Evolutionary conservation across 2,329 filamentous ascomycete species (phyloP), one percentile per base, ranked within the genome.

Genomic region (Xylariales sp.): DNA sequence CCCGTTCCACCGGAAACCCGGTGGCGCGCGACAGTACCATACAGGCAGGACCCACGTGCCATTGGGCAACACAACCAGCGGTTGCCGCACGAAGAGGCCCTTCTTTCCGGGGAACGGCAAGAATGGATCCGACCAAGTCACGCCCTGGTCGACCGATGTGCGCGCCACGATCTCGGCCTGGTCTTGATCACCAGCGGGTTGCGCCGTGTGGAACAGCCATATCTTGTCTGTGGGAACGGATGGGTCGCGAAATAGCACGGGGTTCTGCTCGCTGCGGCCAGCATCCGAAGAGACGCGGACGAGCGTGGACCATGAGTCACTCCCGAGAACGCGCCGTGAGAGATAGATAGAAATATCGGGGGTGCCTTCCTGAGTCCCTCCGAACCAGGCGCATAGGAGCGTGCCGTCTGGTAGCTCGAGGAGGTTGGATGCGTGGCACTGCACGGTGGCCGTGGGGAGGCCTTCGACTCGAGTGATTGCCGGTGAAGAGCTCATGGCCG

Each of bases 391-490:
- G 40, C 66, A 69, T 0, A 70, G 48, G 1, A 69, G 46, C 4
- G 62, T 62, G n/a, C 56, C 56, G 44, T 66, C 56, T 2, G 57
- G 57, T 0, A 70, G 55, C 19, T 60, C 53, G 8, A 69, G 50
- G 8, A 70, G 55, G 39, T 69, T 69, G 10, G 66, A 69, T 8
- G 66, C 66, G 28, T 70, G 66, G 3, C 58, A 66, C 43, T 70
- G 66, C 3, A 62, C 52, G 2, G 66, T 69, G 15, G 57, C 50
- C 6, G 65, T 53, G 2, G 64, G 64, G 5, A 70, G 37, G 16
- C 38, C 29, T 17, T 39, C 38, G 10, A 41, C 41, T 11, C 41
- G 30, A 14, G 24, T 29, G 19, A 44, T 31, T n/a, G n/a, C n/a
- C n/a, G n/a, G n/a, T n/a, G 19, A 32, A 14, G 23, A 12, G 12